Evolutionary conservation across 2,329 filamentous ascomycete genomes (phyloP).

Genomic region (Cordyceps cicadae): DNA sequence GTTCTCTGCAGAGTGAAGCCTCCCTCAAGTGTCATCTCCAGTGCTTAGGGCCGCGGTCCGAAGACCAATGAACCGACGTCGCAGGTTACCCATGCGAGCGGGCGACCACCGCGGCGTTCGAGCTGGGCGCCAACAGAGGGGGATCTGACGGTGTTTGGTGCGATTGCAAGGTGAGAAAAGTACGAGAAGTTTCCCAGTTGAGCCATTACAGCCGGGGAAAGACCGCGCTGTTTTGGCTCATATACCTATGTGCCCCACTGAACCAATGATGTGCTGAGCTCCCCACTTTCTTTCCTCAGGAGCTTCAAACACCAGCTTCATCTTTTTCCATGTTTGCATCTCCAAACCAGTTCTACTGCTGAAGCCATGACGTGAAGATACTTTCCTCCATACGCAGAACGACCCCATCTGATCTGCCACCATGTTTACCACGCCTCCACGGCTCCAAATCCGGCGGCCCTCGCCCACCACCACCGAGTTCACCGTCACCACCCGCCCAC

Average conservation of each 20-base stretch:
- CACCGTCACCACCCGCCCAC: conserved; percentile 74
- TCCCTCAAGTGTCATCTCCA: conserved; percentile 63
- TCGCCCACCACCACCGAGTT: conserved; percentile 88
- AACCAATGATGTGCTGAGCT: background rate
- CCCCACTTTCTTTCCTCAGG: background rate
- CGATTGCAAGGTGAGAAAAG: conserved; percentile 37
- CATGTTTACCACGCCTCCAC: conserved; percentile 56
- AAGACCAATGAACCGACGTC: conserved; percentile 40
- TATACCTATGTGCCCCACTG: conserved; percentile 13
- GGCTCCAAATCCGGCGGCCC: conserved; percentile 56
- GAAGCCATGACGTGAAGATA: background rate
- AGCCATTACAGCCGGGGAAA: conserved; percentile 53
- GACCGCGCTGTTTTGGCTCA: conserved; percentile 14
- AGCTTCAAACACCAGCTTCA: background rate
- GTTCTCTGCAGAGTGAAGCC: conserved; percentile 64
- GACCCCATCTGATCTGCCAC: conserved; percentile 12
- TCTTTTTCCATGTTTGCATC: background rate
- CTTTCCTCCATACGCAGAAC: background rate
- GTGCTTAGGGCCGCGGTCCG: conserved; percentile 53
- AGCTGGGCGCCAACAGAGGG: conserved; percentile 52
- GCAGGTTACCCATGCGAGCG: conserved; percentile 61
- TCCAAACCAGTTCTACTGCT: background rate
- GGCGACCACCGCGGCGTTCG: conserved; percentile 58
- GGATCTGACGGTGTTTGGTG: conserved; percentile 49
- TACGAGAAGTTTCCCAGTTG: conserved; percentile 49